Evolutionary conservation across 345 rosid species (phyloP).

Genomic region (Capsella bursapastoris): DNA sequence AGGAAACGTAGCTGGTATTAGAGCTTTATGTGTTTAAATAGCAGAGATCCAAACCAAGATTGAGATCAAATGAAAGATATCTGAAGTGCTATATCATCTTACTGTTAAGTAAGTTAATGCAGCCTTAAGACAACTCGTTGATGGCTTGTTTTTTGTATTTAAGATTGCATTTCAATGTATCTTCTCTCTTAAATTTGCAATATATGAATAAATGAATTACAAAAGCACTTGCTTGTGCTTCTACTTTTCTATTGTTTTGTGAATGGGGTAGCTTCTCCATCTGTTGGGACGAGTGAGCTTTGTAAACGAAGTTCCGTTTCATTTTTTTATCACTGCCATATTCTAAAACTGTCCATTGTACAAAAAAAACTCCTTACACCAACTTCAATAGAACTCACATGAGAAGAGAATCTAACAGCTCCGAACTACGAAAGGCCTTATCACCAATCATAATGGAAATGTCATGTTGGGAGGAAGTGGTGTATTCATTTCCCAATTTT

Average conservation of each 20-base stretch:
- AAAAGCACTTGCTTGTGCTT: constrained; percentile 31
- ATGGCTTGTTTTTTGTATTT: constrained; percentile 27
- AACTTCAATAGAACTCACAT: constrained; percentile 17
- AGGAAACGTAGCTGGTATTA: constrained; percentile 54
- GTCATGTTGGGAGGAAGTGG: constrained; percentile 19
- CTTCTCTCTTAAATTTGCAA: constrained; percentile 15
- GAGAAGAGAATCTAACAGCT: constrained; percentile 43
- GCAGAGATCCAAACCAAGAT: constrained; percentile 4
- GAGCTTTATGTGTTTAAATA: neutral
- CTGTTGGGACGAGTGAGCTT: constrained; percentile 24
- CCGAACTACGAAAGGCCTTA: constrained; percentile 34
- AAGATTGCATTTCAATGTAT: constrained; percentile 29
- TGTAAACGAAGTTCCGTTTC: constrained; percentile 17
- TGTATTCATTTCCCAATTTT: constrained; percentile 39
- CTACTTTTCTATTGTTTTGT: constrained; percentile 28
- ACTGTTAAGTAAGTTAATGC: constrained; percentile 9
- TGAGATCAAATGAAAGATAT: constrained; percentile 3
- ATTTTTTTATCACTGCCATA: constrained; percentile 2
- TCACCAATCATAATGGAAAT: constrained; percentile 41
- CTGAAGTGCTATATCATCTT: constrained; percentile 7
- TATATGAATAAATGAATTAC: constrained; percentile 26
- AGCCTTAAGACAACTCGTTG: constrained; percentile 21
- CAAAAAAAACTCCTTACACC: neutral
- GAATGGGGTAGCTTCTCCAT: constrained; percentile 13
- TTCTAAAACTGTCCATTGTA: neutral